phyloP scores from a whole-genome alignment of 768 basidiomycete species.

The Strobilomyces confusus region DNA sequence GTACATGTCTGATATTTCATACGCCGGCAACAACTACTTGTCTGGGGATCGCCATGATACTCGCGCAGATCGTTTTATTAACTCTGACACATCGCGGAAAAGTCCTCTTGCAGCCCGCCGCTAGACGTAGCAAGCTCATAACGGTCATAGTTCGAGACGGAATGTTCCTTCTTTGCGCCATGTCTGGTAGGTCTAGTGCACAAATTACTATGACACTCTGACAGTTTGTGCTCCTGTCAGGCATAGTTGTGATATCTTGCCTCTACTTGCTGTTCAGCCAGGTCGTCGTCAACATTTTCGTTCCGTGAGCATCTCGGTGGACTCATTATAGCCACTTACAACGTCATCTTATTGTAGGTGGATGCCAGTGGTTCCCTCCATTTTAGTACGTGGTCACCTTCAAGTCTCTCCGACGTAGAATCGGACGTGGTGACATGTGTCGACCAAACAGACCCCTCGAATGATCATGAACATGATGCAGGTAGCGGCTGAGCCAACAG shows the following conservation, averaged over 20 bases:
- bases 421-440: not conserved
- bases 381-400: conserved; percentile 9
- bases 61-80: conserved; percentile 14
- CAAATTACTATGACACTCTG: not conserved
- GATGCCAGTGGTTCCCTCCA: conserved; percentile 6
- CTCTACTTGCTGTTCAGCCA: conserved; percentile 3
- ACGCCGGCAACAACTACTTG: not conserved
- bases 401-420: not conserved
- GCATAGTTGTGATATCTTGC: not conserved
- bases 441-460: not conserved
- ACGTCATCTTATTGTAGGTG: conserved; percentile 11
- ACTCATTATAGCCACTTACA: not conserved
- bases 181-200: conserved; percentile 8
- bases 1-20: conserved; percentile 5
- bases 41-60: conserved; percentile 2
- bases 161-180: conserved; percentile 3
- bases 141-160: conserved; percentile 16
- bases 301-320: conserved; percentile 10
- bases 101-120: not conserved
- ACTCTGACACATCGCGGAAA: conserved; percentile 17
- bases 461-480: not conserved
- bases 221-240: conserved; percentile 1
- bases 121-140: conserved; percentile 13
- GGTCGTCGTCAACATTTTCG: conserved; percentile 9
- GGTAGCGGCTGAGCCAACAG: not conserved